A percentile compares a stretch with the other conserved stretches of the same genome.
phyloP scores from a whole-genome alignment of 2,329 filamentous ascomycete species.

The Aspergillus japonicus region DNA sequence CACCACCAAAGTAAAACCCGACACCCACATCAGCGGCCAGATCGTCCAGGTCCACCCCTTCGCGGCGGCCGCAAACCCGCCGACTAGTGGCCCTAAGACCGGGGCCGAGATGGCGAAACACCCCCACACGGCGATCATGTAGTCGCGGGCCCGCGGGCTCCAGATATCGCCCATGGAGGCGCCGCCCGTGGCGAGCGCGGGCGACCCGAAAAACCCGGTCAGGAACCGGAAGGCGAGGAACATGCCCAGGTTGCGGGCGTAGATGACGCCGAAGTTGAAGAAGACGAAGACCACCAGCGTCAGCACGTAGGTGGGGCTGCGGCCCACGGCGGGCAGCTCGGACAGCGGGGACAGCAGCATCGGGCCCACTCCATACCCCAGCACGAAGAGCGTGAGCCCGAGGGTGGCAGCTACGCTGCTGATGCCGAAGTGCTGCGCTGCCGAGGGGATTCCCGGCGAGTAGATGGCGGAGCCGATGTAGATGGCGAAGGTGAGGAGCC shows the following conservation, averaged over 20 bases:
- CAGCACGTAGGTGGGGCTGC: slow-evolving; percentile 50
- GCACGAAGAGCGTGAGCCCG: slow-evolving; percentile 42
- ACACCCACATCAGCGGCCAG: slow-evolving; percentile 62
- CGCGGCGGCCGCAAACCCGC: slow-evolving; percentile 22
- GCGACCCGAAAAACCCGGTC: slow-evolving; percentile 49
- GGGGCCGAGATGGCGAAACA: slow-evolving; percentile 33
- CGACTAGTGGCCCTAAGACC: too few species aligned
- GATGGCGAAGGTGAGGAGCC: slow-evolving; percentile 48
- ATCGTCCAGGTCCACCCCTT: slow-evolving; percentile 62
- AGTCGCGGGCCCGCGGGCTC: slow-evolving; percentile 46
- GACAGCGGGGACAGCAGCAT: slow-evolving; percentile 47
- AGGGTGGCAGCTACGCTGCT: too few species aligned
- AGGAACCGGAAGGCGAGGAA: slow-evolving; percentile 38
- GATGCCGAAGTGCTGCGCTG: slow-evolving; percentile 44
- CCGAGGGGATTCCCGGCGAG: slow-evolving; percentile 42
- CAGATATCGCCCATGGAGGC: slow-evolving; percentile 48
- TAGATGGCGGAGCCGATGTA: slow-evolving; percentile 56
- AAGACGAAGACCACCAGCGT: slow-evolving; percentile 52
- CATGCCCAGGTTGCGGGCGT: slow-evolving; percentile 54
- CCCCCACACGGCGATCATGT: slow-evolving; percentile 61
- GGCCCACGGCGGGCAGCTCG: slow-evolving; percentile 52
- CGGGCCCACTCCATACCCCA: slow-evolving; percentile 49
- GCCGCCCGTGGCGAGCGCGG: slow-evolving; percentile 47
- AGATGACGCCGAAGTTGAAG: slow-evolving; percentile 49
- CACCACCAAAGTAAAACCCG: slow-evolving; percentile 55